Evolutionary conservation across 2,329 filamentous ascomycete genomes (phyloP).

Genomic region (Penicillium janthinellum): DNA sequence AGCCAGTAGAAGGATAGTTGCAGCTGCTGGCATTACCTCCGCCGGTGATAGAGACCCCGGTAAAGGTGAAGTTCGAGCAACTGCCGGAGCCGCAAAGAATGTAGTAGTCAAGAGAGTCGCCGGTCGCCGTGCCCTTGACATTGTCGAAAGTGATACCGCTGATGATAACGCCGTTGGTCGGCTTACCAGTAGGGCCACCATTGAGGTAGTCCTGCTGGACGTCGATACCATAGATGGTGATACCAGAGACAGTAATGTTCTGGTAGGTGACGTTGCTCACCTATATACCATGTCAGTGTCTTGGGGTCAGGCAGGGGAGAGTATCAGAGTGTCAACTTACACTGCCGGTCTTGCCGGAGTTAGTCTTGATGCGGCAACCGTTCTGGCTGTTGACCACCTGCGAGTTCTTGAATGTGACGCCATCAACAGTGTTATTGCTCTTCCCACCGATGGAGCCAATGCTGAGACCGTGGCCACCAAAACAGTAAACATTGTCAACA

Average conservation of each 20-base stretch:
- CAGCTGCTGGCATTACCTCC: slow-evolving; percentile 32
- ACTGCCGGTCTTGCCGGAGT: slow-evolving; percentile 42
- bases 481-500: slow-evolving; percentile 39
- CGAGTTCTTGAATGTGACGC: slow-evolving; percentile 54
- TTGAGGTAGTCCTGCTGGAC: slow-evolving; percentile 58
- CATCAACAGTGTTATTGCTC: slow-evolving; percentile 46
- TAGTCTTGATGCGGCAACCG: slow-evolving; percentile 45
- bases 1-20: slow-evolving; percentile 26
- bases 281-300: slow-evolving; percentile 4
- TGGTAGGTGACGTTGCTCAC: slow-evolving; percentile 49
- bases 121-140: slow-evolving; percentile 38
- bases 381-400: slow-evolving; percentile 49
- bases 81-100: slow-evolving; percentile 44
- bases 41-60: slow-evolving; percentile 40
- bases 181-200: slow-evolving; percentile 44
- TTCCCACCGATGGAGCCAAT: slow-evolving; percentile 52
- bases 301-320: not conserved
- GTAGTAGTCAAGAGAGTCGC: slow-evolving; percentile 40
- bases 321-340: slow-evolving; percentile 6
- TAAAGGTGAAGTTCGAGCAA: slow-evolving; percentile 42
- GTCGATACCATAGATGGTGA: slow-evolving; percentile 54
- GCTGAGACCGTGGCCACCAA: slow-evolving; percentile 37
- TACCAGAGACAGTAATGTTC: slow-evolving; percentile 50
- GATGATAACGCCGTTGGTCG: slow-evolving; percentile 45
- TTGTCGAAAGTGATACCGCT: slow-evolving; percentile 39